Conservation (phyloP, 2,329 filamentous ascomycete genomes). For the Fusarium anguioides region DNA sequence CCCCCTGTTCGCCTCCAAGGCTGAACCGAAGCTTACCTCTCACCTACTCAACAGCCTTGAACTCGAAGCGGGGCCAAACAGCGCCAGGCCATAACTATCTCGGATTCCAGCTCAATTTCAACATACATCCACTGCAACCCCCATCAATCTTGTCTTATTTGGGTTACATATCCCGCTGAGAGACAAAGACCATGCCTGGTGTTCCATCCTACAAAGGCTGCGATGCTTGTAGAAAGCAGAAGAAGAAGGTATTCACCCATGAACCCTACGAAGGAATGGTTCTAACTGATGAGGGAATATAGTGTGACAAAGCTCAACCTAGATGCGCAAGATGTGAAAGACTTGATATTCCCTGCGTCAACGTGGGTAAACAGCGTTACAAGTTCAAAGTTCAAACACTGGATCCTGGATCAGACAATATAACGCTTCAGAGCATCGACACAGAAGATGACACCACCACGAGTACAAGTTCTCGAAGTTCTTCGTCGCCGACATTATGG, state of each 20-base stretch:
- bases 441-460: conserved; percentile 12
- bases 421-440: conserved; percentile 2
- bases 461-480: not conserved
- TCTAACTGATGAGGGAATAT: not conserved
- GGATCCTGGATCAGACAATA: conserved; percentile 5
- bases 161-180: conserved; percentile 39
- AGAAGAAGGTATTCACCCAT: conserved; percentile 61
- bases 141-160: conserved; percentile 26
- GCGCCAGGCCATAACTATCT: conserved; percentile 9
- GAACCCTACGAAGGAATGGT: not conserved
- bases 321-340: conserved; percentile 59
- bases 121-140: not conserved
- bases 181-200: conserved; percentile 57
- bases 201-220: conserved; percentile 63
- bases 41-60: not conserved
- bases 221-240: conserved; percentile 62
- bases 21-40: conserved; percentile 10
- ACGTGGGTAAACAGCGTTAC: conserved; percentile 59
- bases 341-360: conserved; percentile 57
- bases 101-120: not conserved
- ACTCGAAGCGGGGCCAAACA: conserved; percentile 20
- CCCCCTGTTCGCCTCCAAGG: conserved; percentile 4
- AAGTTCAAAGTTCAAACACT: conserved; percentile 58
- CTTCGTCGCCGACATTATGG: conserved; percentile 1
- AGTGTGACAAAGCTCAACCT: conserved; percentile 61